Evolutionary conservation across 495 filamentous ascomycete genomes (phyloP).

Genomic region (Cenococcum geophilum): DNA sequence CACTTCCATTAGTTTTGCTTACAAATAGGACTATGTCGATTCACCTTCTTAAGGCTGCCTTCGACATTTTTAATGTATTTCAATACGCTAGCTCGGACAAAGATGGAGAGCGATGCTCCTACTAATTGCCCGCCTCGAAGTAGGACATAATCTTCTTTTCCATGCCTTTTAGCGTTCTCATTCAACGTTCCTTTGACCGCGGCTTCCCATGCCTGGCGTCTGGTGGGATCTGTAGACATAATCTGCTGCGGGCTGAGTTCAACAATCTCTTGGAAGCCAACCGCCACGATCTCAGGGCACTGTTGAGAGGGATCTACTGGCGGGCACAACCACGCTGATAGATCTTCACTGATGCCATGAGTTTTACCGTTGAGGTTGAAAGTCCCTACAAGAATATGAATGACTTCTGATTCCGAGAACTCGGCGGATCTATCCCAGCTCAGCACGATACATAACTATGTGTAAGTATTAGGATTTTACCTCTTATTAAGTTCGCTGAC

Average conservation of each 20-base stretch:
- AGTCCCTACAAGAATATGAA: slow-evolving; percentile 73
- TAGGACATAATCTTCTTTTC: slow-evolving; percentile 74
- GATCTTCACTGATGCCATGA: slow-evolving; percentile 66
- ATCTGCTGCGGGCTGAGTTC: slow-evolving; percentile 95
- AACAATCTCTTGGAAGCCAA: slow-evolving; percentile 97
- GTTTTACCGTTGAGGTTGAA: slow-evolving; percentile 92
- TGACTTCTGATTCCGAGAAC: slow-evolving; percentile 46
- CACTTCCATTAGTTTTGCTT: slow-evolving; percentile 4
- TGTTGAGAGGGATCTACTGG: slow-evolving; percentile 46
- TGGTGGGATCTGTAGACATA: slow-evolving; percentile 91
- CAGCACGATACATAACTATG: not conserved
- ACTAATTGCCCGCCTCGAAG: slow-evolving; percentile 91
- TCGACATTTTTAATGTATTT: slow-evolving; percentile 90
- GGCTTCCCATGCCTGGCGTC: slow-evolving; percentile 78
- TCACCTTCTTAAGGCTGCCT: slow-evolving; percentile 81
- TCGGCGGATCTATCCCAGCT: slow-evolving; percentile 26
- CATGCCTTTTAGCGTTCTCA: slow-evolving; percentile 51
- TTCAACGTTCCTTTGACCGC: slow-evolving; percentile 77
- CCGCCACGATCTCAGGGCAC: slow-evolving; percentile 71
- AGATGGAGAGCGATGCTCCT: slow-evolving; percentile 85
- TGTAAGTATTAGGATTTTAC: slow-evolving; percentile 16
- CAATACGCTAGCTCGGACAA: slow-evolving; percentile 70
- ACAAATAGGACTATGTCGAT: slow-evolving; percentile 21
- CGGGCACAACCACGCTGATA: slow-evolving; percentile 76
- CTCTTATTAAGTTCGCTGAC: slow-evolving; percentile 63